Conservation (phyloP, 805 yeast genomes). For the Ogataea zsoltii region DNA sequence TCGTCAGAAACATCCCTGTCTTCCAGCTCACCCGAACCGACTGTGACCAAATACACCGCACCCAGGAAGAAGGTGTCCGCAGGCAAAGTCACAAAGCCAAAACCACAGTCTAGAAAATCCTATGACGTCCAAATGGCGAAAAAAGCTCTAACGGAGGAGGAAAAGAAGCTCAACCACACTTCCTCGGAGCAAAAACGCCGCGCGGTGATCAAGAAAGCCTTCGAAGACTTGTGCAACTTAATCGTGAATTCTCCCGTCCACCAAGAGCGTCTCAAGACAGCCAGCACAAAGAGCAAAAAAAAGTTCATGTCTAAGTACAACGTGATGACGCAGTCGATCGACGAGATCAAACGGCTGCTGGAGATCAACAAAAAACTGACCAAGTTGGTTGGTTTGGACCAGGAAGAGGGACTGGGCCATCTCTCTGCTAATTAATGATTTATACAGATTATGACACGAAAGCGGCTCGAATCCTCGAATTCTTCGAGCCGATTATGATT, state of each 20-base stretch:
- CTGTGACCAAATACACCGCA: not conserved
- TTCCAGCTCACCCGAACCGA: no score
- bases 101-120: not conserved
- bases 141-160: constrained; percentile 30
- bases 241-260: constrained; percentile 21
- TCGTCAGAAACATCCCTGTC: no score
- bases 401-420: constrained; percentile 6
- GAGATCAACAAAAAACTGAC: constrained; percentile 21
- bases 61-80: not conserved
- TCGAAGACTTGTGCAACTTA: constrained; percentile 35
- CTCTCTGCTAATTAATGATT: constrained; percentile 4
- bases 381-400: constrained; percentile 10
- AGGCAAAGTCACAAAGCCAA: constrained; percentile 8
- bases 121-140: constrained; percentile 5
- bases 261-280: constrained; percentile 5
- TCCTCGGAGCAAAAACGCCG: constrained; percentile 43
- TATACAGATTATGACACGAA: not conserved
- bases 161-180: constrained; percentile 40
- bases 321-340: constrained; percentile 32
- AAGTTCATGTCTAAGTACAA: constrained; percentile 29
- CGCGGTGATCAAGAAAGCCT: constrained; percentile 37
- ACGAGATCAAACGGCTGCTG: constrained; percentile 29
- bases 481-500: not conserved
- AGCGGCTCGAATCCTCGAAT: not conserved
- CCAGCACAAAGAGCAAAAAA: constrained; percentile 20